Evolutionary conservation across 106 monocot species (phyloP), one percentile per base, ranked within the genome.

Genomic region (Phalaenopsis equestris): DNA sequence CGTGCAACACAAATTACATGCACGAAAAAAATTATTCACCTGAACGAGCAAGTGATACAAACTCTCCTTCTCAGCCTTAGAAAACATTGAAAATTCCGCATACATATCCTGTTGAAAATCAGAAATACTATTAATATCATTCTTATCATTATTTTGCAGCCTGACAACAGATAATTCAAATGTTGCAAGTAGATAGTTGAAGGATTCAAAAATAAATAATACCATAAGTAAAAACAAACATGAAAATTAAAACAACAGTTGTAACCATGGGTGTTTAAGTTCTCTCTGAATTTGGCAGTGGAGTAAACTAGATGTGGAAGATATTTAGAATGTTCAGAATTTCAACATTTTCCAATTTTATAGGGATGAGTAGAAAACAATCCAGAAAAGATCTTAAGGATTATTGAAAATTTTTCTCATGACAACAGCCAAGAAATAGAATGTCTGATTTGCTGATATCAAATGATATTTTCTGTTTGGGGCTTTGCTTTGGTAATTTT

Each of bases 31-130:
- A 76, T 76, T 23, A 76, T 76, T 49, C 48, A 76, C 76, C 76
- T 49, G 76, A 76, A 76, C 30, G 46, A 76, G 30, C 23, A 76
- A 76, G 48, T 30, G 46, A 76, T 76, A 49, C 14, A 76, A 49
- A 24, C 24, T 48, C 49, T 76, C 48, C 42, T 76, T 76, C 76
- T 76, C 76, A 76, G 48, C 11, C 48, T 76, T 48, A 23, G 76
- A 43, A 41, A 4, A 30, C 11, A 24, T 76, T 76, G 48, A 24
- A 49, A 76, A 76, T 48, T n/a, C 76, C 14, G 49, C 76, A 76
- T 76, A 7, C 21, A 76, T 24, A 30, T 76, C 76, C 76, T 76
- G 48, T 24, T 76, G 76, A 30, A 18, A 76, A 76, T 4, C 9
- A 2, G 12, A 49, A 30, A 49, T 3, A 76, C 2, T 24, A 48